A percentile compares a stretch with the other conserved stretches of the same genome.
Evolutionary conservation across 2,329 filamentous ascomycete species (phyloP).

Genomic region (Diaporthe destruens): DNA sequence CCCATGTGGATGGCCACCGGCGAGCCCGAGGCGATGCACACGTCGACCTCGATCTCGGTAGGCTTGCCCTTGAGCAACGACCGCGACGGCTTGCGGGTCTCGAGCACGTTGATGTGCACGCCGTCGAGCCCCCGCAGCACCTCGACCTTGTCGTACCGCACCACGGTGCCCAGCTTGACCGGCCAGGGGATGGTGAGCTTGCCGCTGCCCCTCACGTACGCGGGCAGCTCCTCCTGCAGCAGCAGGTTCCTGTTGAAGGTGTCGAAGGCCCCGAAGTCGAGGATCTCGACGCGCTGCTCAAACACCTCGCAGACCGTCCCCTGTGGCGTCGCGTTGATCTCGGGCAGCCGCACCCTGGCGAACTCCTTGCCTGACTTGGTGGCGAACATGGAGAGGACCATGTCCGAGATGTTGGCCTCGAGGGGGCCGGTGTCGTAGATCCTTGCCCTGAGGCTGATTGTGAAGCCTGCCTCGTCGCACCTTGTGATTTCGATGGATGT

Average conservation of each 20-base stretch:
- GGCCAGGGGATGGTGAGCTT: slow-evolving; percentile 17
- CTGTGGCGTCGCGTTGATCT: slow-evolving; percentile 21
- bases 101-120: slow-evolving; percentile 31
- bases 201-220: slow-evolving; percentile 25
- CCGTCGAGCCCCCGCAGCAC: slow-evolving; percentile 32
- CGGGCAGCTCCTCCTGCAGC: slow-evolving; percentile 30
- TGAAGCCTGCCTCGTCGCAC: slow-evolving; percentile 25
- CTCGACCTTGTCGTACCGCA: slow-evolving; percentile 32
- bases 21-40: slow-evolving; percentile 22
- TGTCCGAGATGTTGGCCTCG: slow-evolving; percentile 26
- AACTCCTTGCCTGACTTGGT: slow-evolving; percentile 28
- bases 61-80: slow-evolving; percentile 31
- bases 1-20: slow-evolving; percentile 25
- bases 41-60: slow-evolving; percentile 32
- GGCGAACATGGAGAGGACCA: slow-evolving; percentile 28
- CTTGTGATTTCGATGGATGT: slow-evolving; percentile 23
- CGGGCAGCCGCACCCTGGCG: slow-evolving; percentile 10
- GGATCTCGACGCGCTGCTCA: slow-evolving; percentile 29
- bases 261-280: slow-evolving; percentile 23
- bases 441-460: slow-evolving; percentile 26
- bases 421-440: slow-evolving; percentile 34
- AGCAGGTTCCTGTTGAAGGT: slow-evolving; percentile 36
- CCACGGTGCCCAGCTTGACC: slow-evolving; percentile 11
- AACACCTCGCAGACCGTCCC: slow-evolving; percentile 27
- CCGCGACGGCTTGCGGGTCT: slow-evolving; percentile 26